A percentile compares a stretch with the other conserved stretches of the same genome.
Conservation (phyloP, 768 basidiomycete genomes). For the Saitozyma sp. region DNA sequence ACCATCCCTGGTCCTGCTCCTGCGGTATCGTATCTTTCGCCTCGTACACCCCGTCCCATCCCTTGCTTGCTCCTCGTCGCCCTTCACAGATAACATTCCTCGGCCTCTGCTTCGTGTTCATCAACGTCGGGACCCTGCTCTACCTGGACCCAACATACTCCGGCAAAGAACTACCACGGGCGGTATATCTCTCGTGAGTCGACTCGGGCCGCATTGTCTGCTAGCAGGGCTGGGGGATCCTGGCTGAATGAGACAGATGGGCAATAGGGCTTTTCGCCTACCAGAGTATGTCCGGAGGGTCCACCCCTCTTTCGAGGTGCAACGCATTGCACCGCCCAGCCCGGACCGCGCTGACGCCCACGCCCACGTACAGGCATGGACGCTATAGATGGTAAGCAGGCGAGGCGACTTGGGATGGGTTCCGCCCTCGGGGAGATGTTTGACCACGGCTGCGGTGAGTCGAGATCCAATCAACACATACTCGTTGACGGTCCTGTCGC, state of each 20-base stretch:
- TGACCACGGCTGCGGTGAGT: slow-evolving; percentile 71
- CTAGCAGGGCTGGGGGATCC: background rate
- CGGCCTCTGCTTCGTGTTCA: slow-evolving; percentile 74
- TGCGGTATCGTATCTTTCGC: background rate
- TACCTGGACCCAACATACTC: slow-evolving; percentile 70
- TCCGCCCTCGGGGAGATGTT: slow-evolving; percentile 97
- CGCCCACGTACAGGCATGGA: slow-evolving; percentile 23
- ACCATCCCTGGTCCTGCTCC: background rate
- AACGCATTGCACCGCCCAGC: background rate
- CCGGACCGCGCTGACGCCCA: background rate
- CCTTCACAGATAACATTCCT: slow-evolving; percentile 77
- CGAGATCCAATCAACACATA: background rate
- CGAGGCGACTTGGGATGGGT: slow-evolving; percentile 93
- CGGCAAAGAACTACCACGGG: slow-evolving; percentile 60
- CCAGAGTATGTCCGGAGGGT: slow-evolving; percentile 62
- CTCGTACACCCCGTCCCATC: background rate
- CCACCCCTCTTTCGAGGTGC: slow-evolving; percentile 55
- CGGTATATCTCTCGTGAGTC: slow-evolving; percentile 86
- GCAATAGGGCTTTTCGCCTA: slow-evolving; percentile 85
- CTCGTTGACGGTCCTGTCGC: background rate
- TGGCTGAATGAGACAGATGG: slow-evolving; percentile 61
- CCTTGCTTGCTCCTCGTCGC: background rate
- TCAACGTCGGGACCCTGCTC: slow-evolving; percentile 80
- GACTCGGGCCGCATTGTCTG: background rate
- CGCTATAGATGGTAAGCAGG: slow-evolving; percentile 69